Evolutionary conservation across 345 rosid species (phyloP), one percentile per base, ranked within the genome.

Genomic region (Trapa bicornis): DNA sequence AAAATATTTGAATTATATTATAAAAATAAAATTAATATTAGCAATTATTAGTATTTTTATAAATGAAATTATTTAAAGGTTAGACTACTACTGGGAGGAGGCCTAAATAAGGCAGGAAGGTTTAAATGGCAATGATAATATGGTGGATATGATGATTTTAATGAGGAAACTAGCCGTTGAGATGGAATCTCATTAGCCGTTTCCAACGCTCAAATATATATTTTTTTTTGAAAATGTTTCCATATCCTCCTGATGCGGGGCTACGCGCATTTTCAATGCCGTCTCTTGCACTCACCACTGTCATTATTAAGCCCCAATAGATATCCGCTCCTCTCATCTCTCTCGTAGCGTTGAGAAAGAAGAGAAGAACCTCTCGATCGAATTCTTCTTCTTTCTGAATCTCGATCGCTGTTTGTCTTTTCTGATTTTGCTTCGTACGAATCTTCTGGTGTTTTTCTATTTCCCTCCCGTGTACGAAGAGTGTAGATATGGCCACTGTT

Each of bases 401-500:
- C 67, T 42, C 35, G 3, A 41, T 39, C 6, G 6, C 43, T 8
- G 6, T 35, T 35, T 9, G 29, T 2, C 2, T 13, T 13, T 41
- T 52, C 47, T 47, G 48, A 13, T 50, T 66, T 64, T 1, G 66
- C 39, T 66, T 35, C 29, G 61, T 7, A 1, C 7, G 60, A 41
- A 53, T 37, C 39, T 45, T 45, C 48, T 7, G 48, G 5, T 45
- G 48, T 13, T 41, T n/a, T 63, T 68, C 54, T 33, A 60, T 47
- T 14, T 58, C 42, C 53, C 60, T 69, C 67, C 45, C 66, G 39
- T 22, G 45, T 11, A 11, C 12, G 5, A 45, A 13, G 61, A 53
- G 37, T 33, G 71, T 37, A 72, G 69, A 50, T 47, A 82, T 87
- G 95, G 95, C 85, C 36, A 62, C 91, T 32, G 79, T 81, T 43